These are phyloP conservation scores for Cardamine chenopodiifolia DNA, from an alignment of 345 rosid genomes.

Conservation along the genomic window DNA sequence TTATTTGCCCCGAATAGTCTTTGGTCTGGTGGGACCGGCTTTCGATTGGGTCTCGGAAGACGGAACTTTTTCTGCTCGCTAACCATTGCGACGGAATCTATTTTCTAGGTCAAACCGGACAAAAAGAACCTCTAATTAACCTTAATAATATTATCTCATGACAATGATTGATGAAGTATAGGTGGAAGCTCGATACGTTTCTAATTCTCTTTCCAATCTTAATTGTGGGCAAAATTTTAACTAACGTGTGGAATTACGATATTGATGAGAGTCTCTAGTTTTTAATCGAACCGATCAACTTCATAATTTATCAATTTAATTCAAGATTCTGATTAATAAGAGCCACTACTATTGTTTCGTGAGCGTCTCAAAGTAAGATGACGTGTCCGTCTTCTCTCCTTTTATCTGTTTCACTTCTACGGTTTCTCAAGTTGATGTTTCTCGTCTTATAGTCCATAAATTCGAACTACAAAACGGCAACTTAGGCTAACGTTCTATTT, in stretches of 20 bases:
- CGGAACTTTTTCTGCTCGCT: neutral
- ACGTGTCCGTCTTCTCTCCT: constrained; percentile 1
- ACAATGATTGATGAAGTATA: neutral
- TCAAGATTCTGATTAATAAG: neutral
- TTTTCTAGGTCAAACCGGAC: neutral
- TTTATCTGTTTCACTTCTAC: neutral
- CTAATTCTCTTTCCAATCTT: constrained; percentile 9
- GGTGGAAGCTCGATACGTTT: neutral
- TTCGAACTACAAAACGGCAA: neutral
- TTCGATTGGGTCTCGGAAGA: no score
- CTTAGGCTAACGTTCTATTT: neutral
- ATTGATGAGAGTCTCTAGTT: neutral
- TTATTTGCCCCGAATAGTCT: neutral
- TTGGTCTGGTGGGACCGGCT: neutral
- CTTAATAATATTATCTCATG: neutral
- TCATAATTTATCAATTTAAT: neutral
- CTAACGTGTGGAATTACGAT: neutral
- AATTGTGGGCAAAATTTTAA: neutral
- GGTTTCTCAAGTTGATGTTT: neutral
- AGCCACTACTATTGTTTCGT: neutral
- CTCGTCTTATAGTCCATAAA: neutral
- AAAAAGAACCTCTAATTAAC: neutral
- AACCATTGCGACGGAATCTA: constrained; percentile 7
- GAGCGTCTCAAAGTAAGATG: constrained; percentile 1
- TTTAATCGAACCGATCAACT: neutral